These are phyloP conservation scores for Stagonosporopsis chrysanthemi DNA, from an alignment of 2,329 filamentous ascomycete species.

Conservation along the genomic window DNA sequence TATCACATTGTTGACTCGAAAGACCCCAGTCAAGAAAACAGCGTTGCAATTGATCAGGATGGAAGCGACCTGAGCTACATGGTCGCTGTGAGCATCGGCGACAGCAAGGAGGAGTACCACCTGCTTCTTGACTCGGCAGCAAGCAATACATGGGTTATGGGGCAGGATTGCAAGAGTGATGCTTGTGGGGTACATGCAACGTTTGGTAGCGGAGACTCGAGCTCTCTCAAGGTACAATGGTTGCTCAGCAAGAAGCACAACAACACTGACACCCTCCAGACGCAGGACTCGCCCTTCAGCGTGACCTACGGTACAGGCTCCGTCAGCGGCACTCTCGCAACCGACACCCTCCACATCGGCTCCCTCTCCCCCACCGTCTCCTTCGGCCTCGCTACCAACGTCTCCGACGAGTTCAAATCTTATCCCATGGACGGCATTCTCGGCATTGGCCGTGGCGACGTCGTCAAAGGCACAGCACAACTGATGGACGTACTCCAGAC, in stretches of 20 bases:
- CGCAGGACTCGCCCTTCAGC: constrained; percentile 63
- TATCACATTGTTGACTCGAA: constrained; percentile 53
- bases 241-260: background rate
- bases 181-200: constrained; percentile 75
- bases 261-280: constrained; percentile 35
- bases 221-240: constrained; percentile 59
- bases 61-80: constrained; percentile 64
- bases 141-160: constrained; percentile 84
- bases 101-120: constrained; percentile 59
- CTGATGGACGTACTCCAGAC: constrained; percentile 70
- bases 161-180: constrained; percentile 68
- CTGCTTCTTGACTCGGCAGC: constrained; percentile 64
- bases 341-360: constrained; percentile 72
- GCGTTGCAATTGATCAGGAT: constrained; percentile 61
- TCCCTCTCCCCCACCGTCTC: constrained; percentile 68
- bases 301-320: constrained; percentile 80
- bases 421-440: constrained; percentile 91
- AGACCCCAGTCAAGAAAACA: constrained; percentile 51
- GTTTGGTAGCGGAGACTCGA: constrained; percentile 72
- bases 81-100: constrained; percentile 59
- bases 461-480: constrained; percentile 54
- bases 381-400: constrained; percentile 76
- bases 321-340: constrained; percentile 71
- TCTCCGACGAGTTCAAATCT: constrained; percentile 75
- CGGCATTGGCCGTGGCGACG: constrained; percentile 70